A percentile compares a stretch with the other conserved stretches of the same genome.
Evolutionary conservation across 768 basidiomycete genomes (phyloP).

Genomic region (Imleria badia): DNA sequence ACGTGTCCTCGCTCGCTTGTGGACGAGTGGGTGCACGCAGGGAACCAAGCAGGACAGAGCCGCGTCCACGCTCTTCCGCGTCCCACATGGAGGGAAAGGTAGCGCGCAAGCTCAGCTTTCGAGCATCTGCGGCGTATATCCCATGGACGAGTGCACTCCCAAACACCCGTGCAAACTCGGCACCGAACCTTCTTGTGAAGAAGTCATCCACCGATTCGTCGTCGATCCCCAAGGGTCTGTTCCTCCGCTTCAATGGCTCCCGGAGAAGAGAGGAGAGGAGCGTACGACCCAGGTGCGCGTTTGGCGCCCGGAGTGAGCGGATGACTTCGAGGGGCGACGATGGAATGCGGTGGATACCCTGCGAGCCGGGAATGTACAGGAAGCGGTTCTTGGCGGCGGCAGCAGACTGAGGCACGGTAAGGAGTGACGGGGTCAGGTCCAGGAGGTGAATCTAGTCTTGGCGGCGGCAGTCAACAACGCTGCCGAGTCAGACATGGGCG

Average conservation of each 20-base stretch:
- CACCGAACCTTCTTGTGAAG: conserved; percentile 70
- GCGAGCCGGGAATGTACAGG: conserved; percentile 52
- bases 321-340: conserved; percentile 37
- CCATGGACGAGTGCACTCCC: conserved; percentile 87
- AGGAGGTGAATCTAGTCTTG: conserved; percentile 72
- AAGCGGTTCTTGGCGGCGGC: conserved; percentile 79
- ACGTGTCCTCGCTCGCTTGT: conserved; percentile 7
- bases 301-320: conserved; percentile 33
- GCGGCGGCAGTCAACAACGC: conserved; percentile 11
- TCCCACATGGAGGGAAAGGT: conserved; percentile 77
- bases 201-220: conserved; percentile 88
- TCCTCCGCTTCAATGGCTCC: conserved; percentile 57
- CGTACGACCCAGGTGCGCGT: conserved; percentile 37
- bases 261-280: conserved; percentile 55
- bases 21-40: conserved; percentile 29
- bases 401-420: conserved; percentile 65
- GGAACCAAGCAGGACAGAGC: conserved; percentile 68
- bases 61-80: conserved; percentile 62
- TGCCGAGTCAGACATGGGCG: conserved; percentile 1
- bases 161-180: conserved; percentile 67
- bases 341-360: conserved; percentile 55
- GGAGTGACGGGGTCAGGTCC: conserved; percentile 52
- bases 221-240: conserved; percentile 36
- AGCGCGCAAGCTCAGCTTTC: conserved; percentile 68
- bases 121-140: conserved; percentile 87